Evolutionary conservation across 441 rosid genomes (phyloP), one percentile per base, ranked within the genome.

Genomic region (Erodium texanum): DNA sequence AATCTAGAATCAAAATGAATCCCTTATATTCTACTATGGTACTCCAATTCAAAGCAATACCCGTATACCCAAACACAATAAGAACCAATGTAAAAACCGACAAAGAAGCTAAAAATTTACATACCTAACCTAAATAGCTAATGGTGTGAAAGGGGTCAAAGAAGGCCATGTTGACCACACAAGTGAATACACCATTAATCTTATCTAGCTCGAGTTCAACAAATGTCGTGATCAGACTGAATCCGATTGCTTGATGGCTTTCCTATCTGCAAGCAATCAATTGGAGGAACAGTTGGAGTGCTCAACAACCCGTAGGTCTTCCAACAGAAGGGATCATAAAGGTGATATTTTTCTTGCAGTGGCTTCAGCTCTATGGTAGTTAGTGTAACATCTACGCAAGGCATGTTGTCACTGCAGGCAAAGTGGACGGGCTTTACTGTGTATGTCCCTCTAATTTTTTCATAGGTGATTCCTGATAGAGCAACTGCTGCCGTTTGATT

Each of bases 401-500:
- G 99, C 45, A 79, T 81, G 73, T 73, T 81, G 76, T 95, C 97
- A 19, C 99, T 95, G 71, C 99, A 95, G 68, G 98, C 98, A 56
- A 94, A 87, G 73, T 88, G 89, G 20, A 90, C 89, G 0, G 98
- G 93, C 66, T 82, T 86, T 24, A 84, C 92, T 0, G 99, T 94
- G 69, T 92, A 94, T 1, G 99, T 92, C 24, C 99, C 99, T 77
- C 85, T 77, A 3, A 94, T 89, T 66, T 70, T 80, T 75, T 89
- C 93, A 3, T 87, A 94, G 52, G 78, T 90, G 70, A 94, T 87
- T 79, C 97, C 99, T 71, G 93, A 83, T 19, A 94, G 81, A 43
- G 94, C 85, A 22, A 94, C 98, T 9, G 94, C 98, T 32, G 98
- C 79, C 59, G 98, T 84, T 75, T 92, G 90, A 78, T 94, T 94